Percentiles rank a stretch among this genome's conserved stretches.
Evolutionary conservation across 495 filamentous ascomycete genomes (phyloP).

Genomic region (Parachaetomium inaequale): DNA sequence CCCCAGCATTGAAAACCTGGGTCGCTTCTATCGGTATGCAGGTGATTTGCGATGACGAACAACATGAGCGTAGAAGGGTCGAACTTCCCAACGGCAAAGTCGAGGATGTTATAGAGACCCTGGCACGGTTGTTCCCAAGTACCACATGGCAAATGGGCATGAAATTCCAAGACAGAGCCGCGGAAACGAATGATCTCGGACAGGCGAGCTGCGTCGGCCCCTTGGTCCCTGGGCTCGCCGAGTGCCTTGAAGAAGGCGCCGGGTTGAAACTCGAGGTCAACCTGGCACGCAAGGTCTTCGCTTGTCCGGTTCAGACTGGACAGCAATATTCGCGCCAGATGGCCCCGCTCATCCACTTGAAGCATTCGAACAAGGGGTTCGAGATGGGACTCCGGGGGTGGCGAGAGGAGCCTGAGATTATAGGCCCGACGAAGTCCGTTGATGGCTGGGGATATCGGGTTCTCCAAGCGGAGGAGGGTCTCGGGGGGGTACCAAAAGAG

Average conservation of each 20-base stretch:
- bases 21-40: not conserved
- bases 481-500: constrained; percentile 3
- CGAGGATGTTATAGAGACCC: not conserved
- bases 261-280: not conserved
- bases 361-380: not conserved
- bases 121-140: not conserved
- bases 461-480: not conserved
- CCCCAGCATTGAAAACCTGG: not conserved
- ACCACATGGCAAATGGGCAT: not conserved
- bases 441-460: not conserved
- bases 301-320: not conserved
- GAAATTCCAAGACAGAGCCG: constrained; percentile 1
- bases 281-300: not conserved
- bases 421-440: not conserved
- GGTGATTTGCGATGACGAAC: not conserved
- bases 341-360: not conserved
- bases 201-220: too few species aligned
- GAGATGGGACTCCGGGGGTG: not conserved
- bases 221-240: not conserved
- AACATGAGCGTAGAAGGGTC: constrained; percentile 5
- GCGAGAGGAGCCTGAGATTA: not conserved
- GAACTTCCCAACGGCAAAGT: not conserved
- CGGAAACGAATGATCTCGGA: not conserved
- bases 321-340: not conserved
- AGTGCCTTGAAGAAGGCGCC: not conserved